phyloP scores from a whole-genome alignment of 2,329 filamentous ascomycete species.

The Sporothrix globosa region DNA sequence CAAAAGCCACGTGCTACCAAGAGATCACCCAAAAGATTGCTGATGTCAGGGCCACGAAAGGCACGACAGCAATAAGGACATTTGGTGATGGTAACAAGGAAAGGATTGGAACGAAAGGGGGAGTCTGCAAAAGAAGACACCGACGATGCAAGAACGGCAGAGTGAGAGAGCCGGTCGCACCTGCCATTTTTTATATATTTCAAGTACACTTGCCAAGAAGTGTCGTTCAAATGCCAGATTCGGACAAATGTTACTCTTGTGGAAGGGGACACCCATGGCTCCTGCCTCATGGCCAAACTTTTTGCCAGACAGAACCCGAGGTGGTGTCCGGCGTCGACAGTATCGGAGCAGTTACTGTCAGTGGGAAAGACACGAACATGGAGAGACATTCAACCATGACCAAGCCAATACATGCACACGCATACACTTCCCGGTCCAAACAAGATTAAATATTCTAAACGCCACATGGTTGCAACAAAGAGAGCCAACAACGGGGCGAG shows the following conservation, averaged over 20 bases:
- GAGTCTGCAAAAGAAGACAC: not conserved
- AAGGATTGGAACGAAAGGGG: not conserved
- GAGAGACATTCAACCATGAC: too few relatives aligned
- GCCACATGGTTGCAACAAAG: too few relatives aligned
- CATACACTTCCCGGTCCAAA: too few relatives aligned
- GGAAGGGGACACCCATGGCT: not conserved
- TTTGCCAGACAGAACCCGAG: not conserved
- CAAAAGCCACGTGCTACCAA: not conserved
- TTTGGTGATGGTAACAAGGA: not conserved
- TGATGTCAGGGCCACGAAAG: not conserved
- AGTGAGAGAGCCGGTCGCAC: conserved; percentile 3
- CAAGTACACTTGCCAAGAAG: not conserved
- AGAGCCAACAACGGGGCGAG: too few relatives aligned
- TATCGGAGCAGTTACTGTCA: too few relatives aligned
- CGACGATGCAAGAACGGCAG: not conserved
- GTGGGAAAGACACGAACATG: too few relatives aligned
- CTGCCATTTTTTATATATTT: not conserved
- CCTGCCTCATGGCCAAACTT: not conserved
- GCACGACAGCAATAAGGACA: not conserved
- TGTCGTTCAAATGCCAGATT: conserved; percentile 11
- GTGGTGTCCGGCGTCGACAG: not conserved
- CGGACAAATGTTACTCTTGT: not conserved
- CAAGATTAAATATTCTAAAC: too few relatives aligned
- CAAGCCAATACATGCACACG: too few relatives aligned
- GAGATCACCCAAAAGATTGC: not conserved